A percentile compares a stretch with the other conserved stretches of the same genome.
Conservation (phyloP, 495 filamentous ascomycete genomes). For the Glonium stellatum region DNA sequence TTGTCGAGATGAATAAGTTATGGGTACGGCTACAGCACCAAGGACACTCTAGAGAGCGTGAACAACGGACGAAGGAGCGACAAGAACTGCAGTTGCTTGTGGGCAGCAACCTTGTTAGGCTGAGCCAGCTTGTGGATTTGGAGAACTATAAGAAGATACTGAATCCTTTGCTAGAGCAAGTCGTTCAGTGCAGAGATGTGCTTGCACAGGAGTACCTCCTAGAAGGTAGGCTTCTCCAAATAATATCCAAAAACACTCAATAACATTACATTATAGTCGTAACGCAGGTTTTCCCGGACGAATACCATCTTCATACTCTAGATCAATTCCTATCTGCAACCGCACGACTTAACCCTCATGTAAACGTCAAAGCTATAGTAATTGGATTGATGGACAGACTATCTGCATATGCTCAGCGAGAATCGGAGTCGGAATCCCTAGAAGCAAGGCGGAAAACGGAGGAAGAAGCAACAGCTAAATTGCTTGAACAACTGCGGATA, state of each 20-base stretch:
- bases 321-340: slow-evolving; percentile 91
- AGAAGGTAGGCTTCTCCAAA: slow-evolving; percentile 51
- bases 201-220: slow-evolving; percentile 94
- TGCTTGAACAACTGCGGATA: slow-evolving; percentile 71
- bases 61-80: slow-evolving; percentile 85
- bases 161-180: slow-evolving; percentile 84
- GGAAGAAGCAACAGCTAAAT: slow-evolving; percentile 67
- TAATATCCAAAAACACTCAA: neutral
- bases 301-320: slow-evolving; percentile 93
- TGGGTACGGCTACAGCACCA: slow-evolving; percentile 98
- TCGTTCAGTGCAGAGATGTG: slow-evolving; percentile 95
- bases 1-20: slow-evolving; percentile 99
- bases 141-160: slow-evolving; percentile 90
- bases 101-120: slow-evolving; percentile 86
- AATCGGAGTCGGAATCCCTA: slow-evolving; percentile 62
- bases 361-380: slow-evolving; percentile 96
- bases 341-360: slow-evolving; percentile 83
- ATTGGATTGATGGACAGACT: slow-evolving; percentile 96
- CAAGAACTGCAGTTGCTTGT: slow-evolving; percentile 93
- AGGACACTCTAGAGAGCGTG: slow-evolving; percentile 89
- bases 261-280: slow-evolving; percentile 54
- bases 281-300: slow-evolving; percentile 97
- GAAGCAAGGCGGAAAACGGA: slow-evolving; percentile 71
- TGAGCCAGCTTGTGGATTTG: slow-evolving; percentile 93
- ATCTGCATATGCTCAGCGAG: slow-evolving; percentile 83